Evolutionary conservation across 2,329 filamentous ascomycete genomes (phyloP), one percentile per base, ranked within the genome.

Genomic region (Fusarium nisikadoi): DNA sequence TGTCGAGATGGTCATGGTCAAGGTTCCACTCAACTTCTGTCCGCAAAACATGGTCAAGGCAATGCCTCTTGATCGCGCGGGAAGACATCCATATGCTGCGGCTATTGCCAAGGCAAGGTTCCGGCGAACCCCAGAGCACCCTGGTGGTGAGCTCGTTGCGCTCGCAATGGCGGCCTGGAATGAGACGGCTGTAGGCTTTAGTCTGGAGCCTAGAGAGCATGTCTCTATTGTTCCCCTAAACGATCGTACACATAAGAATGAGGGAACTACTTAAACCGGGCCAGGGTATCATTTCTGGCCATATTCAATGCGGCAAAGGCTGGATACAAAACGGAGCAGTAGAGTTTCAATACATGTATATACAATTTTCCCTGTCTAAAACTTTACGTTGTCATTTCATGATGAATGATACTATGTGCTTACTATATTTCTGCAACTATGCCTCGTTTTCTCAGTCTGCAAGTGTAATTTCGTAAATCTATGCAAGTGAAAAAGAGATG

Each of bases 51-150:
- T 68, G 12, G 25, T 25, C 20, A 50, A 68, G 12, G 33, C 25
- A 23, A 68, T 68, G 49, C 42, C 63, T 8, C 33, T 57, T 29
- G 47, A 49, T 38, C 31, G 35, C 8, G 20, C 31, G 12, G 64
- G 35, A 27, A 63, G 16, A 43, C 41, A 69, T 35, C 42, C 43
- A 19, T 71, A 65, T 50, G 43, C 45, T 20, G 27, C 43, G 46
- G 38, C 45, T 17, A 43, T 71, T 27, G 63, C 52, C 11, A 36
- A 49, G 14, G 62, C 45, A 14, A 71, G 58, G 23, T 71, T 72
- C 27, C 55, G 33, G 2, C 39, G 59, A 41, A 72, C 69, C 14
- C 35, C 46, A 20, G 50, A 65, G 16, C 36, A 72, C 4, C 52
- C 60, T 27, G 60, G 59, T 13, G 70, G 69, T 45, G 60, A 70